Base-by-base conservation (phyloP, 2,329 filamentous ascomycete species). In the Thielaviopsis populi region DNA sequence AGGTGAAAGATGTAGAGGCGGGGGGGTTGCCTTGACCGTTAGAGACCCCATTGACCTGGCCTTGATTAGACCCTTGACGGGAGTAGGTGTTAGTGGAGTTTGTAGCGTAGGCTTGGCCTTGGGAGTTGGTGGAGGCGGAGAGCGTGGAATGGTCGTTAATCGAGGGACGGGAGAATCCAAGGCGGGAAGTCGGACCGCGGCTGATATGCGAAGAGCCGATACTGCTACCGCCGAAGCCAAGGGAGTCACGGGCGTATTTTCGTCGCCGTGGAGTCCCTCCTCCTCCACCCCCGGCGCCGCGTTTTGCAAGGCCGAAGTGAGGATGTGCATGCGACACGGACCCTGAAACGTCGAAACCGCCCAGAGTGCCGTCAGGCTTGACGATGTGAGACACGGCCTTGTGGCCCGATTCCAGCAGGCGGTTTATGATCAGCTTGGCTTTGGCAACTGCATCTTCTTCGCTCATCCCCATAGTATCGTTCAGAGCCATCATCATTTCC, bases 401-500 rank as follows among this genome's bases (percentile, higher is more conserved):
- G 53, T 84, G 86, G 64, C 91, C 92, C 2, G 83, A 83, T 65
- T 89, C 84, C 17, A 97, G 79, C 65, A 99, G 81, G 66, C 88
- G 86, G 65, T 83, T 81, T 61, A 99, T 84, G 58, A 91, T 85
- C 24, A 79, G 79, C 72, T 87, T 90, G 30, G 91, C 94, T 64
- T 88, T 85, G 17, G 86, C 78, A 1, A 96, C 81, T 1, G 92
- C 94, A 67, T 95, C 87, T 41, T 87, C 83, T 72, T 95, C 89
- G 65, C 81, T 86, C 85, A 97, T 90, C 42, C 82, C 79, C 69
- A 92, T 82, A 27, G 94, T 89, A 68, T 89, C 88, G 63, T 87
- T 84, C 63, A 99, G 82, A 0, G 91, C 89, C 3, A 89, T 79
- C 66, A 97, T 82, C 1, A 91, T 92, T 70, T 96, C 91, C 69